Percentiles rank a stretch among this genome's conserved stretches.
Conservation (phyloP, 2,329 filamentous ascomycete species). For the Microcyclospora tardicrescens region DNA sequence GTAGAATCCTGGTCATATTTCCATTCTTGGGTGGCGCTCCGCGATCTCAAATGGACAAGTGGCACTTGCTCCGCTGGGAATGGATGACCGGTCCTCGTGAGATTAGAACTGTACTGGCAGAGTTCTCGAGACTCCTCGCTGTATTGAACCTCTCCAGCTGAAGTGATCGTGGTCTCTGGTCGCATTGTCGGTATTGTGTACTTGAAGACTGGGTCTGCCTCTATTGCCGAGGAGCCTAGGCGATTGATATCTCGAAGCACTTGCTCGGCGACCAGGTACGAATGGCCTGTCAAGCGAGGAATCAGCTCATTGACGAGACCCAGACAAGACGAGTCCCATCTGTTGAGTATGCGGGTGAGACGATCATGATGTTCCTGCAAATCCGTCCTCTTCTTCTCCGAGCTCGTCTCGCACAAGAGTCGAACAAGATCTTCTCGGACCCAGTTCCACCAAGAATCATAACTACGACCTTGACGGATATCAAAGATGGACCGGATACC, state of each 20-base stretch:
- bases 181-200: too few relatives aligned
- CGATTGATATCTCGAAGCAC: constrained; percentile 94
- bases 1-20: too few relatives aligned
- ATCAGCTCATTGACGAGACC: constrained; percentile 99
- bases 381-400: constrained; percentile 80
- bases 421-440: constrained; percentile 88
- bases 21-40: too few relatives aligned
- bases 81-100: too few relatives aligned
- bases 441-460: constrained; percentile 99
- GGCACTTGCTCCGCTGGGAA: too few relatives aligned
- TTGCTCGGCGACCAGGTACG: constrained; percentile 87
- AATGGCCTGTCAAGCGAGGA: too few relatives aligned
- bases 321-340: constrained; percentile 85
- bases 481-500: constrained; percentile 94
- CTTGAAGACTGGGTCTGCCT: too few relatives aligned
- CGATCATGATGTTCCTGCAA: constrained; percentile 97
- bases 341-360: constrained; percentile 98
- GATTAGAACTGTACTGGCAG: too few relatives aligned
- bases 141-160: too few relatives aligned
- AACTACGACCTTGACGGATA: constrained; percentile 82
- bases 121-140: too few relatives aligned
- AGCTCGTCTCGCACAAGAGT: constrained; percentile 99
- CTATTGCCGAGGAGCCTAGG: constrained; percentile 87
- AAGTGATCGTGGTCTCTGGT: too few relatives aligned
- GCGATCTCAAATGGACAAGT: too few relatives aligned